Conservation (phyloP, 371 early-diverging fungal genomes). For the Chytridium lagenaria region DNA sequence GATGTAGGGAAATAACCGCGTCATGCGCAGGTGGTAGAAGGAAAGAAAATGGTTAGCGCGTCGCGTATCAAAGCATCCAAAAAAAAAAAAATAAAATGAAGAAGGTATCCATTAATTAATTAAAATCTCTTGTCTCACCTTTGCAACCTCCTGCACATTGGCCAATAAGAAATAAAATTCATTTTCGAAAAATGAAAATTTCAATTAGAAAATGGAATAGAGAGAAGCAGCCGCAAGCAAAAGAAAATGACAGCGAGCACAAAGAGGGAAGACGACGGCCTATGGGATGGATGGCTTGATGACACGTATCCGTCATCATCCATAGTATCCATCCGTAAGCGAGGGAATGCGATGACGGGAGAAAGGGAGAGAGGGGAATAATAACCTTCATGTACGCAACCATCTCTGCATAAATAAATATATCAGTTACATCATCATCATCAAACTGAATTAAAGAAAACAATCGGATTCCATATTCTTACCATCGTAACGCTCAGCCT, state of each 20-base stretch:
- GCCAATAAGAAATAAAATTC: not conserved
- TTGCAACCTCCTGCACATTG: conserved; percentile 59
- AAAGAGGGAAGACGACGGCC: no score
- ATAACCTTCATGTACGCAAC: conserved; percentile 89
- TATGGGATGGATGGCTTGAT: no score
- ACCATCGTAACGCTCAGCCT: conserved; percentile 99
- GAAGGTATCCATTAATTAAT: no score
- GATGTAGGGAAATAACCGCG: no score
- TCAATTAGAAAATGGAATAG: not conserved
- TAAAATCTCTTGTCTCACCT: no score
- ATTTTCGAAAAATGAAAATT: not conserved
- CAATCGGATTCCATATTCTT: no score
- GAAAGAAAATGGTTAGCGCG: no score
- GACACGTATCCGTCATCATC: no score
- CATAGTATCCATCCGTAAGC: not conserved
- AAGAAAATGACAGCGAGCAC: no score
- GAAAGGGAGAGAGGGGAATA: conserved; percentile 64
- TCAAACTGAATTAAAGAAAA: no score
- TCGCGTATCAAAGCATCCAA: not conserved
- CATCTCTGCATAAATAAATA: conserved; percentile 79
- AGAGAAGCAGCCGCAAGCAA: not conserved
- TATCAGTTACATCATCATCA: no score
- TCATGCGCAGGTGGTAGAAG: no score
- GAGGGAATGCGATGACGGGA: conserved; percentile 35
- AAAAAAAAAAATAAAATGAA: conserved; percentile 16